phyloP scores from a whole-genome alignment of 176 grass and related monocot genomes.

The Poa pratensis region DNA sequence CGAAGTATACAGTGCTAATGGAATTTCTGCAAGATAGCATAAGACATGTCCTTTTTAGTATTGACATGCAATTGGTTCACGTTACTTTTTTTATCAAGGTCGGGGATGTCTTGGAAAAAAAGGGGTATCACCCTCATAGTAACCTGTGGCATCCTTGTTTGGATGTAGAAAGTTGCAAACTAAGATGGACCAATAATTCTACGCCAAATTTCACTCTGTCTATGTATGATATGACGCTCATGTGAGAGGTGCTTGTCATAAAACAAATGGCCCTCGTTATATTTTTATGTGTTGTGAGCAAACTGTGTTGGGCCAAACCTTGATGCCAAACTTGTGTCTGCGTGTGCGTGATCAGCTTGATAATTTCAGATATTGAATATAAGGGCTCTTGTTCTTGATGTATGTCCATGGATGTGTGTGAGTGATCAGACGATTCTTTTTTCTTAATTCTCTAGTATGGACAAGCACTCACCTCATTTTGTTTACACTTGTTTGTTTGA shows the following conservation, averaged over 20 bases:
- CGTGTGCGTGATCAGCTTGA: background rate
- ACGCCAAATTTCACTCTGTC: background rate
- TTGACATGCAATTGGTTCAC: background rate
- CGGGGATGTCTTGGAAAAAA: background rate
- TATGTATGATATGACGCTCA: background rate
- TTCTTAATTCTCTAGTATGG: background rate
- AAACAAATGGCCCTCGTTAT: background rate
- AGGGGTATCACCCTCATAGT: background rate
- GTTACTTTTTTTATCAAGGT: background rate
- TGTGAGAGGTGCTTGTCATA: background rate
- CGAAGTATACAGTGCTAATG: background rate
- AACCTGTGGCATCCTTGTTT: background rate
- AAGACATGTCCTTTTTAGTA: too few relatives aligned
- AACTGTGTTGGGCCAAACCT: background rate
- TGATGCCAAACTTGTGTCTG: constrained; percentile 14
- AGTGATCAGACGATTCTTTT: background rate
- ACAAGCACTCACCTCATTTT: constrained; percentile 15
- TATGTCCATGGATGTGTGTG: background rate
- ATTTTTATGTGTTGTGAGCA: background rate
- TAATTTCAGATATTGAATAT: background rate
- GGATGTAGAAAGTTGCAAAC: background rate
- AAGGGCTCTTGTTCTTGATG: background rate
- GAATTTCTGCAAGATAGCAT: constrained; percentile 6
- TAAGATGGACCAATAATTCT: background rate
- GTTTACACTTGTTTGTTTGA: background rate